Base-by-base conservation (phyloP, 495 filamentous ascomycete species). In the Tuber aestivum region DNA sequence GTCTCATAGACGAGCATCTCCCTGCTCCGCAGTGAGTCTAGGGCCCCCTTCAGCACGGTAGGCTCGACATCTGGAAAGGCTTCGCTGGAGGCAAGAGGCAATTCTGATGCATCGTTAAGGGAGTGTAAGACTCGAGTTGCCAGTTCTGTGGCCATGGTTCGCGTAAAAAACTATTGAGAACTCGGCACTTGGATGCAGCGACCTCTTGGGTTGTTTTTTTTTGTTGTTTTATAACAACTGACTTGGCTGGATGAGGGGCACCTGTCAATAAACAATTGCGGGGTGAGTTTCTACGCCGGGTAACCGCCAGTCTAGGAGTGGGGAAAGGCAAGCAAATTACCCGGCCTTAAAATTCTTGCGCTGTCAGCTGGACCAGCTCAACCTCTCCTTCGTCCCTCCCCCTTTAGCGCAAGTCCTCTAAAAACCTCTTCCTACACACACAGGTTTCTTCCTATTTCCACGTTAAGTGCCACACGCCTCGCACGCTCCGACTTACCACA, bases 1-100 rank as follows among this genome's bases (percentile, higher is more conserved):
- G 92, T 91, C 69, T 97, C 90, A 85, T 96, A 97, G 74, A 87
- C 85, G 77, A 97, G 87, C 94, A 99, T 97, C 41, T 89, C 88
- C 76, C 95, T 89, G 41, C 92, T 93, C 23, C 86, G 90, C 40
- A 99, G 88, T 72, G 94, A 88, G 85, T 97, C 94, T 69, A 97
- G 87, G 73, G 94, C 93, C 75, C 92, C 91, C 84, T 97, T 97
- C 80, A 97, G 85, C 68, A 89, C 89, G 65, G 86, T 85, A 82
- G 93, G 92, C 80, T 91, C 87, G 79, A 87, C 83, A 77, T 89
- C 84, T 76, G 95, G 90, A 86, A 97, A 97, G 83, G 89, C 90
- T 82, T 93, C 89, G 83, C 84, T 86, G 70, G 93, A 95, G 74
- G 91, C 84, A 74, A 97, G 86, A 41, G 92, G 88, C 70, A 88